Evolutionary conservation across 2,329 filamentous ascomycete genomes (phyloP), one percentile per base, ranked within the genome.

Genomic region (Xylariaceae sp.): DNA sequence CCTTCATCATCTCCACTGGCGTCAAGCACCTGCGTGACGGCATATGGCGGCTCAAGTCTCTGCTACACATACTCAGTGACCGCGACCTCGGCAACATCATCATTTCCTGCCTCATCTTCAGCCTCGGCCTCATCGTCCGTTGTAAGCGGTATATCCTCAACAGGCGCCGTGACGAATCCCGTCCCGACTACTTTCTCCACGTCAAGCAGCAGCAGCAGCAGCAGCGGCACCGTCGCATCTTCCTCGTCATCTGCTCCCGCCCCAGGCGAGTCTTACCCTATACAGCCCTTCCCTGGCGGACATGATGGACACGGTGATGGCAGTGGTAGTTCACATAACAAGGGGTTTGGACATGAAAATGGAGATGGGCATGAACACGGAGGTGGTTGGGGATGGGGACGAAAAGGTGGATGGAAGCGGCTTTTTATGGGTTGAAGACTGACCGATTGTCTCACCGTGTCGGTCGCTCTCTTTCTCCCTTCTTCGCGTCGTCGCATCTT

Each of bases 111-210:
- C 14, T 36, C 47, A 14, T 12, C 45, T n/a, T 35, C 42, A 21
- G 25, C 43, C 16, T 40, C 25, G 11, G 48, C 39, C 8, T 35
- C 40, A 4, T 48, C 50, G 2, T 49, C 45, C 3, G 45, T 45
- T 4, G 43, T 44, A 5, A 32, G 27, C 16, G 27, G 12, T 32
- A 16, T 16, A 32, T 14, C 12, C 27, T 32, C 27, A 12, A 16
- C 16, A 32, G 27, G 16, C 22, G 45, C 45, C 14, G 8, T 44
- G 10, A 53, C 48, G 3, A 40, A 40, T 14, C 36, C 47, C 5
- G 22, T 41, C n/a, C 46, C 50, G 16, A 47, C 48, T 8, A 47
- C 48, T 1, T 48, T 47, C 35, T 47, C 48, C 6, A 50, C 52
- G 17, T 40, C 21, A 32, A 49, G 37, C 5, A 40, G 14, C 6